Base-by-base conservation (phyloP, 2,329 filamentous ascomycete species). In the Paracorniculantispora psalliotae region DNA sequence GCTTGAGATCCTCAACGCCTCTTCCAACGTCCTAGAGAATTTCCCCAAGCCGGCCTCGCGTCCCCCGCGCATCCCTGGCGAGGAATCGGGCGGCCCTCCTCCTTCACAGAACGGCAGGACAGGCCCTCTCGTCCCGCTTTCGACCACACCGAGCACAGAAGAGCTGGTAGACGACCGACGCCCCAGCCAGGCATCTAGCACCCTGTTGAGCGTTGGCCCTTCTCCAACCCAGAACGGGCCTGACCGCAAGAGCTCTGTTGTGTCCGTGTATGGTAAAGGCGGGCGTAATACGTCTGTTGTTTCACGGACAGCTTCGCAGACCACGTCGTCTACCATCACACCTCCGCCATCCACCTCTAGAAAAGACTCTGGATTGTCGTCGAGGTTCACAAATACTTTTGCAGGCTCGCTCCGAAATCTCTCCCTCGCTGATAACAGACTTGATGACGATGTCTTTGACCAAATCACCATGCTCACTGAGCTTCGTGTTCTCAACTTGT, bases 361-460 rank as follows among this genome's bases (percentile, higher is more conserved):
- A 65, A 99, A 99, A 74, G 94, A 99, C 72, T 97, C 94, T 0
- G 90, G 87, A 48, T 79, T 96, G 59, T 92, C 90, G 17, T 88
- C 88, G 66, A 86, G 90, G 66, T 77, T 96, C 59, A 84, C 87
- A 19, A 90, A 88, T 63, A 99, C 94, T 0, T 97, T 99, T 78
- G 90, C 91, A 9, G 88, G 87, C 7, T 96, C 92, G 6, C 76
- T 99, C 62, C 83, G 88, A 53, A 89, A 96, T 67, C 77, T 99
- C 0, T 93, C 91, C 67, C 79, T 99, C 61, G 94, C 94, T 8
- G 94, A 99, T 70, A 99, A 99, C 70, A 86, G 92, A 61, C 82
- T 99, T 25, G 90, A 94, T 59, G 94, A 97, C 67, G 93, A 97
- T 66, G 89, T 96, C 0, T 97, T 97, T 69, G 92, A 97, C 64